Base-by-base conservation (phyloP, 2,329 filamentous ascomycete genomes). In the Amylocarpus encephaloides region DNA sequence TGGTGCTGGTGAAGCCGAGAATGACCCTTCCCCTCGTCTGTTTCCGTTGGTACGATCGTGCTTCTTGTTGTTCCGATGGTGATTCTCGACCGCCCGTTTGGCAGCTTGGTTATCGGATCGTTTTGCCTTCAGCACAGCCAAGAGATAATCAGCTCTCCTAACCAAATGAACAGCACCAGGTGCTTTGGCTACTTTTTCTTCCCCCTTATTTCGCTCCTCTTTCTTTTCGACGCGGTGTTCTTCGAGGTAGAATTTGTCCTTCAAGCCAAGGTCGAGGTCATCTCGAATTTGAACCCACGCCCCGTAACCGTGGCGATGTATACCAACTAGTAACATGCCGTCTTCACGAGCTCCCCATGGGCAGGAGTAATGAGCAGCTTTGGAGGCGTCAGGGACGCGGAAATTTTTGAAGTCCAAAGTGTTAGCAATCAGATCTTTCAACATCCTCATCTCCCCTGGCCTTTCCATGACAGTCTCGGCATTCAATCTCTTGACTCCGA, bases 151-250 rank as follows among this genome's bases (percentile, higher is more conserved):
- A 9, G 92, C 88, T 52, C 93, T 86, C 43, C 93, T 88, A 48
- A 97, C 92, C 40, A 98, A 82, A 66, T 98, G 93, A 26, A 98
- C 93, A 18, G 93, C 92, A n/a, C 93, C 93, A 3, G 93, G 93
- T 2, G 92, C 95, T 63, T 95, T 94, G 33, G 88, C 87, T 15
- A 76, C 76, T 62, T 82, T 82, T 56, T 80, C 71, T 15, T 88
- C 85, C 13, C 73, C 80, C 62, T 89, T 88, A 63, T 76, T 86
- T 33, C 93, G 85, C 68, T 96, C 90, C 62, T 93, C 91, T 67
- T 97, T 97, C 71, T 94, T 93, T 67, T 95, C 93, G 15, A 97
- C 92, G n/a, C 92, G 86, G 67, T 97, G 91, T 68, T 98, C 94
- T 66, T 98, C 93, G 1, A 98, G 73, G 71, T 95, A 98, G 66